Conservation (phyloP, 352 stramenopile species). For the Blastocystis sp. region DNA sequence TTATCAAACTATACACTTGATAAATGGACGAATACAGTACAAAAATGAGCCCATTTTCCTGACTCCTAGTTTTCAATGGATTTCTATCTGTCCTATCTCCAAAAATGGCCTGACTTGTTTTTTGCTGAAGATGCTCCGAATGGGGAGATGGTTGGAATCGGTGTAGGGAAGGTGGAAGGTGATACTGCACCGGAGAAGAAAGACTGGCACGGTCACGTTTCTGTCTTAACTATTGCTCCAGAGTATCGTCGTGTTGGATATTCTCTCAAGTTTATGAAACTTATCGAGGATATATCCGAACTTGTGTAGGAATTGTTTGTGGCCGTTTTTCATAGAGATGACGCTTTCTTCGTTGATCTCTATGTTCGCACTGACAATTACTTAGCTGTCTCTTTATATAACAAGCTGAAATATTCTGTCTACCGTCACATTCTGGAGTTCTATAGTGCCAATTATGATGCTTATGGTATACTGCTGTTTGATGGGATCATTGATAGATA, state of each 20-base stretch:
- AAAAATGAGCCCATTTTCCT: neutral
- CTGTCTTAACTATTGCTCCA: slow-evolving; percentile 52
- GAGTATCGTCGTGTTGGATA: slow-evolving; percentile 56
- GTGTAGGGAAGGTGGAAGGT: slow-evolving; percentile 54
- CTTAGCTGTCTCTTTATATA: slow-evolving; percentile 34
- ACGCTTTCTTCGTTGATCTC: slow-evolving; percentile 60
- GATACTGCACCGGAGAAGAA: slow-evolving; percentile 17
- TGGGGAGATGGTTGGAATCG: slow-evolving; percentile 45
- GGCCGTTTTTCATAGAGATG: slow-evolving; percentile 9
- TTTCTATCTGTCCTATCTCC: slow-evolving; percentile 58
- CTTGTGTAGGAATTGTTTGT: neutral
- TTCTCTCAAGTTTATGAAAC: slow-evolving; percentile 51
- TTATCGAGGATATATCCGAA: slow-evolving; percentile 51
- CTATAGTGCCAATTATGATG: slow-evolving; percentile 33
- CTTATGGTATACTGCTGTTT: slow-evolving; percentile 1
- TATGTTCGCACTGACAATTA: slow-evolving; percentile 57
- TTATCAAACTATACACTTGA: slow-evolving; percentile 52
- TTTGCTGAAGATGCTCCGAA: slow-evolving; percentile 52
- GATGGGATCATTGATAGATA: neutral
- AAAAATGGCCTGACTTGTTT: slow-evolving; percentile 60
- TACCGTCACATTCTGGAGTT: slow-evolving; percentile 60
- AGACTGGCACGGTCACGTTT: slow-evolving; percentile 59
- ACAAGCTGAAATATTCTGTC: slow-evolving; percentile 52
- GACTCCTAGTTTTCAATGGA: slow-evolving; percentile 57
- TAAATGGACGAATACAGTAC: slow-evolving; percentile 57